Conservation (phyloP, 2,329 filamentous ascomycete genomes). For the Neonectria sp. region DNA sequence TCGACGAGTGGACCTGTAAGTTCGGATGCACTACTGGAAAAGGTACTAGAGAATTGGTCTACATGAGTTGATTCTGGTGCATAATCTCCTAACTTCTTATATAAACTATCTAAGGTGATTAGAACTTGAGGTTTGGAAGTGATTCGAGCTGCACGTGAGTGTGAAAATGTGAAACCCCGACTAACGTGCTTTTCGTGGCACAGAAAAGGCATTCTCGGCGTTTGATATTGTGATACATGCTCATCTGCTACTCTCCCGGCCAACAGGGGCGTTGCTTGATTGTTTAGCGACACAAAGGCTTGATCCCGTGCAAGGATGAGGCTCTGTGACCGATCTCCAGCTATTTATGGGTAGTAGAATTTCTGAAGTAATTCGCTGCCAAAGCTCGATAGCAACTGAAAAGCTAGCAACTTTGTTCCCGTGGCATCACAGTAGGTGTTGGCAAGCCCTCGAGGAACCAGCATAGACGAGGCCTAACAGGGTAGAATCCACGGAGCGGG, state of each 20-base stretch:
- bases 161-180: slow-evolving; percentile 29
- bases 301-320: not conserved
- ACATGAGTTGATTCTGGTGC: not conserved
- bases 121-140: slow-evolving; percentile 25
- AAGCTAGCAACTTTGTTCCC: slow-evolving; percentile 9
- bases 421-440: slow-evolving; percentile 18
- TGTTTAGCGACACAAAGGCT: slow-evolving; percentile 3
- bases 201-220: slow-evolving; percentile 26
- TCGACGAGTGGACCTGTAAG: not conserved
- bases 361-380: slow-evolving; percentile 7
- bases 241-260: slow-evolving; percentile 5
- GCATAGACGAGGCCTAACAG: not conserved
- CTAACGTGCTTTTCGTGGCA: slow-evolving; percentile 37
- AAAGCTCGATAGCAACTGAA: not conserved
- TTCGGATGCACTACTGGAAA: not conserved
- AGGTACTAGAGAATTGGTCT: not conserved
- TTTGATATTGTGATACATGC: slow-evolving; percentile 40
- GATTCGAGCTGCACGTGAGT: slow-evolving; percentile 39
- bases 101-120: slow-evolving; percentile 25
- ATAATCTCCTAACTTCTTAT: slow-evolving; percentile 37
- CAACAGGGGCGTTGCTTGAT: not conserved
- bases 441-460: slow-evolving; percentile 3
- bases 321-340: not conserved
- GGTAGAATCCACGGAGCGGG: not conserved
- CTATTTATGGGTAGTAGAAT: not conserved